phyloP scores from a whole-genome alignment of 208 protist species.

The Leishmania tarentolae region DNA sequence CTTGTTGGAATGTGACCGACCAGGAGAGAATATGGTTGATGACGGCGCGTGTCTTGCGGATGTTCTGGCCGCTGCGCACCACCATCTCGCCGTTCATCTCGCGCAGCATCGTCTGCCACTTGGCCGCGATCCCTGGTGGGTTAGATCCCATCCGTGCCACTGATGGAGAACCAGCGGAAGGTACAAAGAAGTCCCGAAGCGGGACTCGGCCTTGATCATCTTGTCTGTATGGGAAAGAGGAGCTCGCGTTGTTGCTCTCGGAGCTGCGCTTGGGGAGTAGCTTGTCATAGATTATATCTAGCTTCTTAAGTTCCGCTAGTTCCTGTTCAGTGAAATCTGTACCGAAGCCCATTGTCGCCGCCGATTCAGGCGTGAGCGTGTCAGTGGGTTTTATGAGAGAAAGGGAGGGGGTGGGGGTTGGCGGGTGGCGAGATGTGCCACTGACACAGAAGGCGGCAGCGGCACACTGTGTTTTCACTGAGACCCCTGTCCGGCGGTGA shows the following conservation, averaged over 20 bases:
- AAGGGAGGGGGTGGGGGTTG: background rate
- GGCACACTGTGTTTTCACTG: background rate
- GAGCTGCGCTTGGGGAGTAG: conserved; percentile 11
- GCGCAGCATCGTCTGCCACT: conserved; percentile 18
- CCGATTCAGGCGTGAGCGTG: background rate
- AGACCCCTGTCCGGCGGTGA: background rate
- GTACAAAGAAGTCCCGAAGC: conserved; percentile 6
- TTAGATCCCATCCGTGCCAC: background rate
- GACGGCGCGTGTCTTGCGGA: conserved; percentile 31
- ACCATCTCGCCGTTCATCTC: conserved; percentile 43
- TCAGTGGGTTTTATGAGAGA: background rate
- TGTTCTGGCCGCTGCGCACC: conserved; percentile 29
- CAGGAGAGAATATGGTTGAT: conserved; percentile 28
- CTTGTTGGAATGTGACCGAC: conserved; percentile 7
- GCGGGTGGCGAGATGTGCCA: background rate
- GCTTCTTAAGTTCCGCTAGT: conserved; percentile 22
- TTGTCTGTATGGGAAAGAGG: background rate
- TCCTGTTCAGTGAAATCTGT: conserved; percentile 26
- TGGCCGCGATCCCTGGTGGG: background rate
- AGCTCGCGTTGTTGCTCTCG: background rate
- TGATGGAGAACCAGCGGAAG: conserved; percentile 1
- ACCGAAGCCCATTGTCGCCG: conserved; percentile 18
- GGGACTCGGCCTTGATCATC: background rate
- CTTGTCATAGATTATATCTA: conserved; percentile 17
- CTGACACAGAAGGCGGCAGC: background rate